Evolutionary conservation across 2,329 filamentous ascomycete species (phyloP).

Genomic region (Fonsecaea multimorphosa): DNA sequence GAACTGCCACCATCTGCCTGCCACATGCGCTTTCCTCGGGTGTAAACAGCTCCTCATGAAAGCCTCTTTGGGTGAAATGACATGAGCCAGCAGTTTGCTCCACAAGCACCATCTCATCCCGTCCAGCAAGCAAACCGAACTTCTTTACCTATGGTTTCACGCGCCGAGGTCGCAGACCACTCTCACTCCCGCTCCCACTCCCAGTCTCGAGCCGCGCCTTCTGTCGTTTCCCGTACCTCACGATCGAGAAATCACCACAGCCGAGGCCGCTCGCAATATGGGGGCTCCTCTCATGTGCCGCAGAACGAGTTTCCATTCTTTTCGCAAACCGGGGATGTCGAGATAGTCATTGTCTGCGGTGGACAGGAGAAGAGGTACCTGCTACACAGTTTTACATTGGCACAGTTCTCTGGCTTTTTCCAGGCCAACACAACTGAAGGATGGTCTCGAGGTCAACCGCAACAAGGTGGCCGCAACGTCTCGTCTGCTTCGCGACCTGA

Average conservation of each 20-base stretch:
- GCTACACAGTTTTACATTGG: constrained; percentile 83
- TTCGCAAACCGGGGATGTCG: constrained; percentile 87
- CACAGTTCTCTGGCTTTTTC: constrained; percentile 92
- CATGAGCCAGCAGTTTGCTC: constrained; percentile 15
- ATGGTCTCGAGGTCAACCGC: constrained; percentile 64
- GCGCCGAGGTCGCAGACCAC: constrained; percentile 56
- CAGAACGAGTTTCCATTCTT: constrained; percentile 95
- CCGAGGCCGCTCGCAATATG: constrained; percentile 81
- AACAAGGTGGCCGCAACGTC: constrained; percentile 17
- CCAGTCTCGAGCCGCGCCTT: constrained; percentile 60
- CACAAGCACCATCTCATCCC: constrained; percentile 11
- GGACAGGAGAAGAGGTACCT: constrained; percentile 82
- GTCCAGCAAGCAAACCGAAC: constrained; percentile 14
- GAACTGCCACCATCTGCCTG: not conserved
- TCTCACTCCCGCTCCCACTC: constrained; percentile 43
- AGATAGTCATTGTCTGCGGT: constrained; percentile 77
- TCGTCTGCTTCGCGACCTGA: constrained; percentile 38
- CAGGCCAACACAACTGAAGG: constrained; percentile 81
- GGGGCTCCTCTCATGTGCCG: constrained; percentile 72
- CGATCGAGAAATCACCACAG: constrained; percentile 66
- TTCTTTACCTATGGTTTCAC: constrained; percentile 47
- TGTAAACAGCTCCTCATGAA: constrained; percentile 7
- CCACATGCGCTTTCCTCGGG: not conserved
- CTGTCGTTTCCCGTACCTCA: constrained; percentile 67
- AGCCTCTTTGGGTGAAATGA: constrained; percentile 11